Evolutionary conservation across 2,329 filamentous ascomycete genomes (phyloP).

Genomic region (Aspergillus aculeatus): DNA sequence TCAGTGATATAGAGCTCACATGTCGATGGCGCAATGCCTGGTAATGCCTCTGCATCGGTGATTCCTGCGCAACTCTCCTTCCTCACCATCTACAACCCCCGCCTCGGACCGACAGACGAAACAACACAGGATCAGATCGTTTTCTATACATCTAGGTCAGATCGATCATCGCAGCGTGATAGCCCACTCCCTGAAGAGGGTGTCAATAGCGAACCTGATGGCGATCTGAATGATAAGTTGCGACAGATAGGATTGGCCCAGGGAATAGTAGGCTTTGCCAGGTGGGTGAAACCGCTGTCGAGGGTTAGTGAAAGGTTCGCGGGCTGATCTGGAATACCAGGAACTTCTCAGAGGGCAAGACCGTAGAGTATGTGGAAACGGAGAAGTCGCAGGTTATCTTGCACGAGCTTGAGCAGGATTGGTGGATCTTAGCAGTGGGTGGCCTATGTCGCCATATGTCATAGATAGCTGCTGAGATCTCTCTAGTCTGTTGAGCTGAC

Average conservation of each 20-base stretch:
- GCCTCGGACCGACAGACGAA: conserved; percentile 70
- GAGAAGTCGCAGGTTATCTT: conserved; percentile 82
- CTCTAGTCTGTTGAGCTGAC: conserved; percentile 76
- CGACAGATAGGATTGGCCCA: conserved; percentile 94
- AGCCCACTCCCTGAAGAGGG: conserved; percentile 20
- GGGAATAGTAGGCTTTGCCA: conserved; percentile 90
- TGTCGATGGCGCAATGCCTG: conserved; percentile 39
- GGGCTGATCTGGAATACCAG: conserved; percentile 41
- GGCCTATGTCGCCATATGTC: neutral
- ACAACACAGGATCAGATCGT: conserved; percentile 80
- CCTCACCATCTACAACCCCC: conserved; percentile 92
- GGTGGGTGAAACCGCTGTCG: conserved; percentile 44
- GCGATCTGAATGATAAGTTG: conserved; percentile 79
- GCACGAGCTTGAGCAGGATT: conserved; percentile 81
- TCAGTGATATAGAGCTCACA: conserved; percentile 17
- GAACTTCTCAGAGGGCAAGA: conserved; percentile 74
- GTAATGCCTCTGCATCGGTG: conserved; percentile 42
- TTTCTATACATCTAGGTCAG: conserved; percentile 72
- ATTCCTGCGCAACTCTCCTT: conserved; percentile 84
- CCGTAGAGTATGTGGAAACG: conserved; percentile 85
- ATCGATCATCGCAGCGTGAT: conserved; percentile 26
- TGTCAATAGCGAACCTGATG: conserved; percentile 42
- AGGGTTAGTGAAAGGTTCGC: neutral
- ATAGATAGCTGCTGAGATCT: conserved; percentile 15
- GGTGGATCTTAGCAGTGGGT: conserved; percentile 91